Base-by-base conservation (phyloP, 345 rosid genomes). In the Raphanus raphanistrum region DNA sequence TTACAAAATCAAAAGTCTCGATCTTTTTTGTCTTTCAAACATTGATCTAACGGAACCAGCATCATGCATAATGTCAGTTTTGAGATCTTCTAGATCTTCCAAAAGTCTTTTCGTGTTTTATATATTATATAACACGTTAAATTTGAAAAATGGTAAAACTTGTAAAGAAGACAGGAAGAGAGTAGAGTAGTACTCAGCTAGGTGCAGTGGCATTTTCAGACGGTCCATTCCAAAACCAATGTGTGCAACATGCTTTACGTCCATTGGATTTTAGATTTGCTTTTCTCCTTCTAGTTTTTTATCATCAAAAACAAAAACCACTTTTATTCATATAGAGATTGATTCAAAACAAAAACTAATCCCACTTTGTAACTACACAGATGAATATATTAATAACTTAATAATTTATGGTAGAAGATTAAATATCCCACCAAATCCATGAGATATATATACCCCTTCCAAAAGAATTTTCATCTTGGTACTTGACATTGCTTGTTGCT, bases 191-290 rank as follows among this genome's bases (percentile, higher is more conserved):
- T 48, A 73, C 75, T 55, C 7, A 33, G 33, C 6, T 69, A 71
- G 72, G 72, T 65, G 81, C 65, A 38, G 72, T 71, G 61, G 67
- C 2, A 58, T 43, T 41, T 65, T 38, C 43, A 15, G 68, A 41
- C 13, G 68, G 76, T 36, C 86, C 93, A 68, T 94, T 94, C 97
- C 90, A 87, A 2, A 88, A 77, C 97, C 98, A 41, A 93, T 93
- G 54, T 93, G 98, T n/a, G 98, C 91, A 8, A 93, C 92, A 72
- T 93, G 98, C 80, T 32, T 32, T 32, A 32, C 35, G 35, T 32
- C 35, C 35, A 4, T 32, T 32, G 35, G 35, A 5, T 32, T 32
- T 32, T 5, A 1, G 6, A 32, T 32, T 32, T 32, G 35, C 35
- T 32, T 32, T 32, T 32, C 35, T 32, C 35, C 35, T 32, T 32